Evolutionary conservation across 73 alveolate species (phyloP).

Genomic region (Tetrahymena borealis): DNA sequence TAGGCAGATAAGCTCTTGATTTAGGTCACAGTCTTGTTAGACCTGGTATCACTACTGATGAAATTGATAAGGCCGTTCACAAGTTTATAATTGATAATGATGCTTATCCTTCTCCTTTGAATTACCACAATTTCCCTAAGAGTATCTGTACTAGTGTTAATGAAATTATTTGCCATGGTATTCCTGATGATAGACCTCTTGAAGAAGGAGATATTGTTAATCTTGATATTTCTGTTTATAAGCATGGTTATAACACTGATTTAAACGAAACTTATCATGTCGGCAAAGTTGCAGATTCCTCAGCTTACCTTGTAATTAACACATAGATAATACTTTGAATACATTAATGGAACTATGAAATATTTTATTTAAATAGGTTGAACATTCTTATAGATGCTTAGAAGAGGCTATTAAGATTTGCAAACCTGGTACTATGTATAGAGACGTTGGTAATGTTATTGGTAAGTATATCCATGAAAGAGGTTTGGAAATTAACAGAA

Average conservation of each 20-base stretch:
- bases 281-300: conserved; percentile 57
- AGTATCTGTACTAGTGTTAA: conserved; percentile 86
- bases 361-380: conserved; percentile 65
- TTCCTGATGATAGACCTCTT: conserved; percentile 86
- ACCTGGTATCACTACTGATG: conserved; percentile 86
- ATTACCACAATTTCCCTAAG: conserved; percentile 84
- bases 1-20: conserved; percentile 78
- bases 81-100: conserved; percentile 69
- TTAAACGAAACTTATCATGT: conserved; percentile 64
- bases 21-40: conserved; percentile 73
- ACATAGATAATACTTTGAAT: conserved; percentile 15
- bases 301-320: conserved; percentile 21
- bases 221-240: conserved; percentile 80
- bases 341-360: conserved; percentile 18
- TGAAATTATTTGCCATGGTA: conserved; percentile 93
- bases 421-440: conserved; percentile 78
- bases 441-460: conserved; percentile 80
- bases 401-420: conserved; percentile 69
- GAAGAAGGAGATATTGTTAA: conserved; percentile 87
- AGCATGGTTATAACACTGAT: conserved; percentile 80
- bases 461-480: conserved; percentile 53
- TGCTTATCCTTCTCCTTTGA: conserved; percentile 93
- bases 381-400: conserved; percentile 68
- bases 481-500: conserved; percentile 67
- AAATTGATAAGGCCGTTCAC: conserved; percentile 86